These are phyloP conservation scores for Linum tenue DNA, from an alignment of 345 rosid genomes.

Conservation along the genomic window DNA sequence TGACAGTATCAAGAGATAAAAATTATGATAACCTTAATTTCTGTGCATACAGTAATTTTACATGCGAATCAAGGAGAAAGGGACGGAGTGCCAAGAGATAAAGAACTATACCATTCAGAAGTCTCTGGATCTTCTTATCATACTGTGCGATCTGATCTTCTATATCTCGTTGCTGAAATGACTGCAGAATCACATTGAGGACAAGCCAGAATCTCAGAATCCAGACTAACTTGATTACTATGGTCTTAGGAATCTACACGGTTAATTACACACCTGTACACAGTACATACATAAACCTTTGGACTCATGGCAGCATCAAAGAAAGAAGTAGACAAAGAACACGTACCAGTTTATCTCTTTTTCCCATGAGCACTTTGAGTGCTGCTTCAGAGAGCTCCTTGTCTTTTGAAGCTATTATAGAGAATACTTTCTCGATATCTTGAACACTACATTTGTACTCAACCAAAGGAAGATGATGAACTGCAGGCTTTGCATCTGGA, in stretches of 20 bases:
- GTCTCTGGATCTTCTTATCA: slow-evolving; percentile 38
- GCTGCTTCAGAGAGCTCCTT: slow-evolving; percentile 41
- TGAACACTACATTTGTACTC: slow-evolving; percentile 20
- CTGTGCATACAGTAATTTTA: neutral
- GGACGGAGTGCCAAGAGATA: no score
- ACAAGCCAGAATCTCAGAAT: neutral
- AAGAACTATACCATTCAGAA: slow-evolving; percentile 33
- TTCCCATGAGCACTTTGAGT: slow-evolving; percentile 32
- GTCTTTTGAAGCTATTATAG: slow-evolving; percentile 34
- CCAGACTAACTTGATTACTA: no score
- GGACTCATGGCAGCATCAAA: neutral
- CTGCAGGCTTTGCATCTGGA: slow-evolving; percentile 10
- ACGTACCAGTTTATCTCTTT: slow-evolving; percentile 60
- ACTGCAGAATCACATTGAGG: slow-evolving; percentile 32
- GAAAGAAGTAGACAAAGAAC: neutral
- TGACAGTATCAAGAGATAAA: neutral
- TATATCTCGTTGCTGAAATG: slow-evolving; percentile 45
- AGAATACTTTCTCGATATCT: slow-evolving; percentile 30
- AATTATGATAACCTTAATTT: neutral
- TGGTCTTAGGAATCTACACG: neutral
- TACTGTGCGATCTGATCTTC: slow-evolving; percentile 63
- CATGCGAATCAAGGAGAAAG: no score
- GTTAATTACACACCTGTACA: no score
- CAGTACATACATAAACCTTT: neutral
- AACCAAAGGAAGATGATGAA: slow-evolving; percentile 13